Evolutionary conservation across 2,329 filamentous ascomycete species (phyloP).

Genomic region (Bipolaris victoriae): DNA sequence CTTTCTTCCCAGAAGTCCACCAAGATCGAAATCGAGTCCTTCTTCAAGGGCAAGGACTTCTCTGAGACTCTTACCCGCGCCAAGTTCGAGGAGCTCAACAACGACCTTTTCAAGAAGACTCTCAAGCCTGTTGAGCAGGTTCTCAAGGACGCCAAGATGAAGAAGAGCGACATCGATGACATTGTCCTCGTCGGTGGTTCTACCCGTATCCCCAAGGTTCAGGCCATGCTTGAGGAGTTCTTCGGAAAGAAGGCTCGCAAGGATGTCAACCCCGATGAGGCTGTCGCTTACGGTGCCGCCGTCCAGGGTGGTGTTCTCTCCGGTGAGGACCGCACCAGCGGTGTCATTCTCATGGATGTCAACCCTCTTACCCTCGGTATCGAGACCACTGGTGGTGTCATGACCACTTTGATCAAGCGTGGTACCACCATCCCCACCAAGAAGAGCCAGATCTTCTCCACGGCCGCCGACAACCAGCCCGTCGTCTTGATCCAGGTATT

Average conservation of each 20-base stretch:
- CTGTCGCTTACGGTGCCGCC: conserved; percentile 95
- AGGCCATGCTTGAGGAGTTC: conserved; percentile 92
- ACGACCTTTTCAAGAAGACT: conserved; percentile 99
- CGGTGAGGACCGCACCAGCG: conserved; percentile 80
- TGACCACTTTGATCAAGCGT: conserved; percentile 95
- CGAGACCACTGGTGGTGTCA: conserved; percentile 95
- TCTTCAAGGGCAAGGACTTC: conserved; percentile 97
- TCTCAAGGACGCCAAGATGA: conserved; percentile 95
- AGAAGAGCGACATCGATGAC: conserved; percentile 93
- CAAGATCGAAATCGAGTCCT: conserved; percentile 94
- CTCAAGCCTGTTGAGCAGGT: conserved; percentile 99
- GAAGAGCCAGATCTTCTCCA: conserved; percentile 98
- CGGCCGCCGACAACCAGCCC: conserved; percentile 94
- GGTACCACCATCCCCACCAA: conserved; percentile 94
- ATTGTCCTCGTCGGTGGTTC: conserved; percentile 98
- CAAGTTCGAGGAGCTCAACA: conserved; percentile 99
- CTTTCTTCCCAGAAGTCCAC: conserved; percentile 91
- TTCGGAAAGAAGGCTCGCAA: conserved; percentile 99
- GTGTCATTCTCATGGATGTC: conserved; percentile 93
- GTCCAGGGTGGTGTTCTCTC: conserved; percentile 96
- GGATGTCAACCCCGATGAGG: conserved; percentile 99
- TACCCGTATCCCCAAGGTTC: conserved; percentile 98
- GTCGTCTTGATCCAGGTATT: conserved; percentile 94
- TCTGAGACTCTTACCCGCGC: conserved; percentile 97
- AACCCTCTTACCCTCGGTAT: conserved; percentile 97